Conservation (phyloP, 2,329 filamentous ascomycete species). For the Delphinella strobiligena region DNA sequence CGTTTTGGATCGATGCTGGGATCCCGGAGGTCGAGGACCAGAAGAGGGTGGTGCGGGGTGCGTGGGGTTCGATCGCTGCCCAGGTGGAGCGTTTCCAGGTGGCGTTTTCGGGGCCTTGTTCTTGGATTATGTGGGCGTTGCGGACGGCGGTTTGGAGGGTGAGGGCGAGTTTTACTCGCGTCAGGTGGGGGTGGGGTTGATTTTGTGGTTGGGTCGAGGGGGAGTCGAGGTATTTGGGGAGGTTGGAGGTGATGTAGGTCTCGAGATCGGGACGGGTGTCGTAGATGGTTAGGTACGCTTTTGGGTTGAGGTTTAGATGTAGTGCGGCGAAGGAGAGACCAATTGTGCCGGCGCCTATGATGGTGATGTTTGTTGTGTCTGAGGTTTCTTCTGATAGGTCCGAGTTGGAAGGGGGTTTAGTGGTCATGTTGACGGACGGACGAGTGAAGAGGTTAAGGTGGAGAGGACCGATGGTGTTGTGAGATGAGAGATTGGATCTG, state of each 20-base stretch:
- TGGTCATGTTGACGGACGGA: no score
- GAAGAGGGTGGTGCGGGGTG: slow-evolving; percentile 33
- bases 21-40: slow-evolving; percentile 50
- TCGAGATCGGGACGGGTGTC: slow-evolving; percentile 38
- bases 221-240: slow-evolving; percentile 30
- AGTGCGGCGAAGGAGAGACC: slow-evolving; percentile 45
- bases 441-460: no score
- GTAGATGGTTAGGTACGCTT: slow-evolving; percentile 33
- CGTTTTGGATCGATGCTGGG: slow-evolving; percentile 37
- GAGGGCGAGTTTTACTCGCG: slow-evolving; percentile 24
- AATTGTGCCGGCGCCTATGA: slow-evolving; percentile 38
- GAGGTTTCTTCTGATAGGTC: no score
- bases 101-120: slow-evolving; percentile 45
- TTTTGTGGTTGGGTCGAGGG: slow-evolving; percentile 13
- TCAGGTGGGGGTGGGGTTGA: slow-evolving; percentile 7
- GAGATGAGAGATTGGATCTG: no score
- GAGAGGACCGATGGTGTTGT: no score
- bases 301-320: slow-evolving; percentile 34
- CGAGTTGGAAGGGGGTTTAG: no score
- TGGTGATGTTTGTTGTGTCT: slow-evolving; percentile 23
- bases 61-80: slow-evolving; percentile 37
- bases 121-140: slow-evolving; percentile 42
- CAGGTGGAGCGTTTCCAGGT: slow-evolving; percentile 41
- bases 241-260: slow-evolving; percentile 28
- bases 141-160: slow-evolving; percentile 31